Conservation (phyloP, 169 alveolate species). For the Blepharisma undulans region DNA sequence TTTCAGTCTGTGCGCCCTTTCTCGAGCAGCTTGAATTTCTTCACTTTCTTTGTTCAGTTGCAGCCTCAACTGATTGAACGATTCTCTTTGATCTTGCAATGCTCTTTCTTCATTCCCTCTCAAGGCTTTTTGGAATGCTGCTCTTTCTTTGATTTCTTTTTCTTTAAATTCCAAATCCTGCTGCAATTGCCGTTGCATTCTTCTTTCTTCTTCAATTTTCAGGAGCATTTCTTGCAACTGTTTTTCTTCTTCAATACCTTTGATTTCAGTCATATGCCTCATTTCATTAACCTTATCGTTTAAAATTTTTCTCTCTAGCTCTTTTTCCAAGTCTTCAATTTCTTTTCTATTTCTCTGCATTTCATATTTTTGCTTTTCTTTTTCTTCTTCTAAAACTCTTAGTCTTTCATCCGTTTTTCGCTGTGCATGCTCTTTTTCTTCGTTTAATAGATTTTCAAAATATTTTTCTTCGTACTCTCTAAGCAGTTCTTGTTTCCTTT, state of each 20-base stretch:
- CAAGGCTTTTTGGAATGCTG: slow-evolving; percentile 12
- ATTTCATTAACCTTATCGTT: slow-evolving; percentile 19
- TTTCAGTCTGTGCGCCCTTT: neutral
- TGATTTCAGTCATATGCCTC: neutral
- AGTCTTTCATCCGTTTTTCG: neutral
- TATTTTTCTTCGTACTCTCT: slow-evolving; percentile 31
- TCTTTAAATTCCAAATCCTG: slow-evolving; percentile 17
- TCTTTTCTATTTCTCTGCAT: slow-evolving; percentile 12
- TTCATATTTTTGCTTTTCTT: slow-evolving; percentile 4
- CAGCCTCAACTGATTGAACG: neutral
- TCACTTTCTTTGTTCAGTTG: slow-evolving; percentile 2
- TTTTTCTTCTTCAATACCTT: slow-evolving; percentile 21
- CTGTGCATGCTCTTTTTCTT: neutral
- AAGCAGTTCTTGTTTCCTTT: neutral
- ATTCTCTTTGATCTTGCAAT: neutral
- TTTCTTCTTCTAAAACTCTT: neutral
- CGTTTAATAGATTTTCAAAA: neutral
- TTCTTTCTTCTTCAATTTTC: slow-evolving; percentile 35
- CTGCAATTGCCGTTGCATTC: neutral
- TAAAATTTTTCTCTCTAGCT: neutral
- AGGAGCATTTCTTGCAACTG: slow-evolving; percentile 17
- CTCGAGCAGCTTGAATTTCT: neutral
- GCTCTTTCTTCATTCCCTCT: slow-evolving; percentile 15
- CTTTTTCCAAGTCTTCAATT: slow-evolving; percentile 18
- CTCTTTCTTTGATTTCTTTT: slow-evolving; percentile 22